Base-by-base conservation (phyloP, 805 yeast genomes). In the Blastobotrys attinorum region DNA sequence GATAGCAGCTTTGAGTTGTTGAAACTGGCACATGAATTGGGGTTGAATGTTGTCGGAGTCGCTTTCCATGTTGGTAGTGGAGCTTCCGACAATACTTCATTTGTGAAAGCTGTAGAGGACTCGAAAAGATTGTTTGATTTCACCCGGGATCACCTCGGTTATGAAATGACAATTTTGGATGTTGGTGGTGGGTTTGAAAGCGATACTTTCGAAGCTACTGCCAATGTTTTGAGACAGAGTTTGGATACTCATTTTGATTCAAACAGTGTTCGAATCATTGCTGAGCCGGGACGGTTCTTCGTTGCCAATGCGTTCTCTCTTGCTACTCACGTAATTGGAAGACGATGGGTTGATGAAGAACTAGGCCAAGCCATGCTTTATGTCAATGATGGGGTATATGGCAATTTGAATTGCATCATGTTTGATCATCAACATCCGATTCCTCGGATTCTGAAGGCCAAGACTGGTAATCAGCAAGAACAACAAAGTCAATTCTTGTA, bases 61-160 rank as follows among this genome's bases (percentile, higher is more conserved):
- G 88, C 96, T 3, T 90, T 90, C 74, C 98, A 90, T 61, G 85
- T 89, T 47, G 98, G 98, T 1, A 85, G 96, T 1, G 97, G 97
- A 27, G 90, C 95, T 11, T 75, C 75, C 41, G 92, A 86, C 59
- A 74, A 78, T 44, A 61, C 67, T 35, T 73, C 90, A 2, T 73
- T 85, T 51, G 70, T 69, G 45, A 75, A 75, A 48, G 96, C 97
- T 0, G 76, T 87, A 31, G 60, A 65, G 42, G 95, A 87, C 57
- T 75, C 96, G 1, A 74, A 77, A 40, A 45, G 52, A 6, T 76
- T 89, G 2, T 90, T 89, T 57, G 81, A 81, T 43, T 57, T 64
- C 45, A 95, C 79, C 5, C 47, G 51, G 3, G 48, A 61, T 6
- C 54, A 67, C 22, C 82, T 81, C 3, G 66, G 72, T 44, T 47